Evolutionary conservation across 176 grass and related monocot genomes (phyloP).

Genomic region (barley (Hordeum vulgare)): MorexV3_pseudomolecules_assembly NC_058519.1:593587685-593588184

Average conservation of each 20-base stretch:
- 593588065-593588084: neutral
- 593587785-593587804: conserved; percentile 7
- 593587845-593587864: neutral
- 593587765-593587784: conserved; percentile 10
- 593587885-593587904: conserved; percentile 11
- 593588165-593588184: neutral
- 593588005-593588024: neutral
- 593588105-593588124: conserved; percentile 25
- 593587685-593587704: neutral
- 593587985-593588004: neutral
- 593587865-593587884: neutral
- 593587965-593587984: neutral
- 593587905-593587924: conserved; percentile 20
- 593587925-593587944: conserved; percentile 37
- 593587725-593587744: conserved; percentile 17
- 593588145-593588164: neutral
- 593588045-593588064: no score
- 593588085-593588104: neutral
- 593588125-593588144: conserved; percentile 17
- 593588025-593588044: no score
- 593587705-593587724: conserved; percentile 4
- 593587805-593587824: conserved; percentile 32
- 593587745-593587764: conserved; percentile 30
- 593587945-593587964: neutral
- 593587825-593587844: neutral